Base-by-base conservation (phyloP, 2,329 filamentous ascomycete species). In the Fusarium sp. region DNA sequence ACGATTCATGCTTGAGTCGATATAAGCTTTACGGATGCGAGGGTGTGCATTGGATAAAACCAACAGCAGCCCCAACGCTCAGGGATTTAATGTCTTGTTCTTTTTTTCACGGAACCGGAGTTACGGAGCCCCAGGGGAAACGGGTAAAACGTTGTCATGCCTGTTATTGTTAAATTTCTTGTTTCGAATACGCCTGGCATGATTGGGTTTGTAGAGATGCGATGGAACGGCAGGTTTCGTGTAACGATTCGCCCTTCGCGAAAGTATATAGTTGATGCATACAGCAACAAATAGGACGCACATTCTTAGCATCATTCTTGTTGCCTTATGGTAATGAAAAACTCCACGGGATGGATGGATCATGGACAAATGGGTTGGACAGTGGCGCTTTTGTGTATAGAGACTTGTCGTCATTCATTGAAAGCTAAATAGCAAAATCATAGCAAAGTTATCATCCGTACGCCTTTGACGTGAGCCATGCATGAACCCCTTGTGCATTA, bases 191-290 rank as follows among this genome's bases (percentile, higher is more conserved):
- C 49, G 40, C 40, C 33, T 56, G 59, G 26, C 21, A 69, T 7
- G 62, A 46, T 55, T 50, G 43, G 22, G 43, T 59, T 54, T 57
- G 22, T 54, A 51, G 65, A 63, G 43, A 55, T 24, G 58, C 19
- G 49, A n/a, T 43, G 50, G 45, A 42, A n/a, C 28, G 57, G 44
- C 31, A 45, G 42, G 49, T 33, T 52, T 34, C 42, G 51, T 54
- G 28, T 40, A 31, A 67, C 56, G 50, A 69, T 43, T 44, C 56
- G 49, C 47, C 36, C 21, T 51, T 43, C 8, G 55, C 36, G 51
- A 50, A 22, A 40, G 50, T 70, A 70, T 67, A 70, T 69, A 70
- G 62, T 63, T 69, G 45, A 53, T 67, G 56, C 52, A 67, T 53
- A 54, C 45, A 53, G 49, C 6, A 53, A 47, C 39, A 55, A 65